Conservation (phyloP, 768 basidiomycete genomes). For the Suillus subaureus region DNA sequence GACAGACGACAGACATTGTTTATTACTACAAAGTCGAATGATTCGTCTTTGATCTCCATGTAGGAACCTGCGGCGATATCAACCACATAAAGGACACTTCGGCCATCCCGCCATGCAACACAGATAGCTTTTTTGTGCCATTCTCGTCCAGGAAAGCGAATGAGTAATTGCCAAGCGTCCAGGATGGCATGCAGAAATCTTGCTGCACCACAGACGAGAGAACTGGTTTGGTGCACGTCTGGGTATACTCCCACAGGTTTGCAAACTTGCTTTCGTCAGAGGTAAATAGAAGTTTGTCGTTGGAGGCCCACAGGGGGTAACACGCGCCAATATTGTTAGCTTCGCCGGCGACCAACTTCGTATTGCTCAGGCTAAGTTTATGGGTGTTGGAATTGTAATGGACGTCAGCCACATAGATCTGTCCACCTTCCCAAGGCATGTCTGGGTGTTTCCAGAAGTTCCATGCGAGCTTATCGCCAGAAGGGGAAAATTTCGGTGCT, state of each 20-base stretch:
- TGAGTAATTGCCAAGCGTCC: constrained; percentile 21
- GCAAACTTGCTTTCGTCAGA: constrained; percentile 59
- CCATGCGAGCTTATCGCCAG: constrained; percentile 59
- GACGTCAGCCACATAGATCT: constrained; percentile 53
- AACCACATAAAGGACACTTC: constrained; percentile 36
- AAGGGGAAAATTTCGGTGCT: constrained; percentile 53
- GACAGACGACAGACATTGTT: background rate
- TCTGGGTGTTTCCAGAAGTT: constrained; percentile 64
- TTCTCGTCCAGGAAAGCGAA: constrained; percentile 28
- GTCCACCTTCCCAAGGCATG: constrained; percentile 68
- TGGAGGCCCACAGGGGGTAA: constrained; percentile 40
- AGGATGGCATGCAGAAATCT: constrained; percentile 28
- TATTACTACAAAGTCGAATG: constrained; percentile 2
- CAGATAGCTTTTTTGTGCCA: constrained; percentile 27
- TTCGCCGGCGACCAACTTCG: constrained; percentile 52
- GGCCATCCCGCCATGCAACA: constrained; percentile 31
- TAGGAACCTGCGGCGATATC: constrained; percentile 17
- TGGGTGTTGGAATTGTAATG: constrained; percentile 19
- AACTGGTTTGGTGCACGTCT: constrained; percentile 21
- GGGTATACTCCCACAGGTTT: constrained; percentile 41
- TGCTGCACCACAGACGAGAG: constrained; percentile 35
- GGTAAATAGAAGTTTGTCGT: constrained; percentile 58
- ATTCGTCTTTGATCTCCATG: constrained; percentile 3
- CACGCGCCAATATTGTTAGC: constrained; percentile 42
- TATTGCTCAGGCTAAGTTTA: constrained; percentile 37